Conservation (phyloP, 2,329 filamentous ascomycete species). For the Hyphodiscus sp. region DNA sequence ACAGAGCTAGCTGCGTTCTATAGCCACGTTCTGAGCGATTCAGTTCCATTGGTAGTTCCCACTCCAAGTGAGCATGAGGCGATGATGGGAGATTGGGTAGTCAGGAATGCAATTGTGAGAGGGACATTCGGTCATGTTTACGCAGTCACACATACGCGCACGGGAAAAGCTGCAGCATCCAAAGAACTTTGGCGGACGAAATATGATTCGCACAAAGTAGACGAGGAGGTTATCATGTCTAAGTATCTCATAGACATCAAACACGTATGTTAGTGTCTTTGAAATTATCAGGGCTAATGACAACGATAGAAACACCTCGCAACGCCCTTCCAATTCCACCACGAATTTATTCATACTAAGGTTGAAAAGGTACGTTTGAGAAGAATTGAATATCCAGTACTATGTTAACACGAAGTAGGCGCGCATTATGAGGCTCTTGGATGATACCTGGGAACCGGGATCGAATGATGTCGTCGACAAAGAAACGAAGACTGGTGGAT, state of each 20-base stretch:
- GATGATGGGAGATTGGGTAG: too few species aligned
- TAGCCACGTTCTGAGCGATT: too few species aligned
- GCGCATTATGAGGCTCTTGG: conserved; percentile 13
- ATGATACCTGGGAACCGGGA: conserved; percentile 15
- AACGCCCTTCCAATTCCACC: conserved; percentile 15
- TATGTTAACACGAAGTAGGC: conserved; percentile 5
- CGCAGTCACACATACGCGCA: conserved; percentile 14
- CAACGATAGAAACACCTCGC: conserved; percentile 12
- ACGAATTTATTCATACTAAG: conserved; percentile 10
- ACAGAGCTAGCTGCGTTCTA: too few species aligned
- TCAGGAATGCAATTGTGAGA: too few species aligned
- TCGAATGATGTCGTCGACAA: conserved; percentile 15
- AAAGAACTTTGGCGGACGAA: conserved; percentile 18
- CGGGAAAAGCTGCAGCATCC: conserved; percentile 15
- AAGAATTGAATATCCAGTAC: neutral
- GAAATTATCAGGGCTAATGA: neutral
- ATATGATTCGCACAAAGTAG: conserved; percentile 10
- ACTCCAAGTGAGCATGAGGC: too few species aligned
- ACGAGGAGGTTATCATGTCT: conserved; percentile 15
- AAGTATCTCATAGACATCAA: conserved; percentile 9
- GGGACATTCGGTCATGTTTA: too few species aligned
- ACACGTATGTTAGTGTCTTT: conserved; percentile 10
- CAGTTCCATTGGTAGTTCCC: too few species aligned
- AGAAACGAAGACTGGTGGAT: too few species aligned
- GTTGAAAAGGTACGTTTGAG: too few species aligned